Evolutionary conservation across 306 rosid genomes (phyloP).

Genomic region (Fragaria nilgerrensis): DNA sequence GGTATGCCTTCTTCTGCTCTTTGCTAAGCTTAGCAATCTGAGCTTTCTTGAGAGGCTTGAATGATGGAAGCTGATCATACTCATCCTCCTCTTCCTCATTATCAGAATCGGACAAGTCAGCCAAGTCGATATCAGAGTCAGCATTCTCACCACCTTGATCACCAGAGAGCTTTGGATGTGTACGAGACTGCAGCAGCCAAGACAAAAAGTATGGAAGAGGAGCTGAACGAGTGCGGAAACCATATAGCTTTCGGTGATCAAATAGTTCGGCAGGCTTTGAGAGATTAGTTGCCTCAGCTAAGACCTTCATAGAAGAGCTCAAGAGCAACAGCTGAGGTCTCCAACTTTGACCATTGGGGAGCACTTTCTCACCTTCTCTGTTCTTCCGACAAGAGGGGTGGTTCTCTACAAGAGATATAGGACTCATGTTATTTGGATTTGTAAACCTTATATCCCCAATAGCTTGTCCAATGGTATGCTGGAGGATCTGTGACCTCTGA

Average conservation of each 20-base stretch:
- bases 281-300: slow-evolving; percentile 64
- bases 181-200: slow-evolving; percentile 84
- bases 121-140: slow-evolving; percentile 89
- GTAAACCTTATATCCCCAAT: slow-evolving; percentile 83
- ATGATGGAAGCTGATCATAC: slow-evolving; percentile 92
- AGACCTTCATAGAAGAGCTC: slow-evolving; percentile 81
- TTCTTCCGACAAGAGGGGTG: slow-evolving; percentile 95
- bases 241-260: slow-evolving; percentile 82
- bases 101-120: slow-evolving; percentile 84
- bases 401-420: slow-evolving; percentile 88
- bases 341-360: slow-evolving; percentile 96
- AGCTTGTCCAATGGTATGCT: slow-evolving; percentile 94
- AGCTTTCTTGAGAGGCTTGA: slow-evolving; percentile 85
- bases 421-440: slow-evolving; percentile 84
- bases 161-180: slow-evolving; percentile 82
- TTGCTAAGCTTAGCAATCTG: slow-evolving; percentile 81
- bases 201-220: slow-evolving; percentile 93
- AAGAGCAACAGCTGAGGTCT: slow-evolving; percentile 80
- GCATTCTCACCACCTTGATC: slow-evolving; percentile 93
- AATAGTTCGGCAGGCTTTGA: slow-evolving; percentile 76
- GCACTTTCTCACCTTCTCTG: slow-evolving; percentile 91
- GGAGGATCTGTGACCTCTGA: slow-evolving; percentile 88
- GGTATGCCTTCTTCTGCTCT: slow-evolving; percentile 80
- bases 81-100: slow-evolving; percentile 88
- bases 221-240: slow-evolving; percentile 80